A percentile compares a stretch with the other conserved stretches of the same genome.
phyloP scores from a whole-genome alignment of 257 asterid species.

The Anisodus tanguticus region DNA sequence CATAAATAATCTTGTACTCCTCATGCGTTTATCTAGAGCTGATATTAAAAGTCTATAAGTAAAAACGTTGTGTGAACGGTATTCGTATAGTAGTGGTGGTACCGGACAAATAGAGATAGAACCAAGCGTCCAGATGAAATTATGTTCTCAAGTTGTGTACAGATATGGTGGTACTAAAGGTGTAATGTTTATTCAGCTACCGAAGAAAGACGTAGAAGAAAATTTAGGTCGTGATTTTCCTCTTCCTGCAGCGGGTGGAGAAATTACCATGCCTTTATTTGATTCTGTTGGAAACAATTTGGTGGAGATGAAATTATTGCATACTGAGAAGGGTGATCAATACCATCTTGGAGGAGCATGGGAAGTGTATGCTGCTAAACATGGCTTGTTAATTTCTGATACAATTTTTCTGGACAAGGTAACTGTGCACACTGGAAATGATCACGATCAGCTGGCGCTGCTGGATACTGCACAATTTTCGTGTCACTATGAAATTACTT shows the following conservation, averaged over 20 bases:
- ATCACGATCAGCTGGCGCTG: conserved; percentile 12
- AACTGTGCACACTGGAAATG: neutral
- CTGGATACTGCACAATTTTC: neutral
- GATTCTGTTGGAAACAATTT: conserved; percentile 12
- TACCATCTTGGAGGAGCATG: conserved; percentile 26
- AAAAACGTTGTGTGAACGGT: neutral
- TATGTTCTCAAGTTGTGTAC: conserved; percentile 20
- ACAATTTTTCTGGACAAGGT: conserved; percentile 18
- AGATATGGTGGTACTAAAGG: conserved; percentile 24
- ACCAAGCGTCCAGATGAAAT: conserved; percentile 5
- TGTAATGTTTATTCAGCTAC: conserved; percentile 20
- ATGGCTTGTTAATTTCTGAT: conserved; percentile 4
- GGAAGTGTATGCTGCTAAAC: conserved; percentile 19
- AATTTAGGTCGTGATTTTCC: neutral
- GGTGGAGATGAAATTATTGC: conserved; percentile 25
- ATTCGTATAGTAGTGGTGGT: neutral
- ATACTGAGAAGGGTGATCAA: conserved; percentile 13
- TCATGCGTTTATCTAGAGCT: conserved; percentile 24
- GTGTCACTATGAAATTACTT: conserved; percentile 20
- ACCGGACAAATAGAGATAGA: conserved; percentile 23
- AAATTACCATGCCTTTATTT: conserved; percentile 15
- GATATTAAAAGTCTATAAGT: neutral
- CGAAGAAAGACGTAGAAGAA: neutral
- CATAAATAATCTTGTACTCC: neutral
- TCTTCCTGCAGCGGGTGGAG: conserved; percentile 25